Base-by-base conservation (phyloP, 1,139 yeast species). In the Saccharomyces hybrid region DNA sequence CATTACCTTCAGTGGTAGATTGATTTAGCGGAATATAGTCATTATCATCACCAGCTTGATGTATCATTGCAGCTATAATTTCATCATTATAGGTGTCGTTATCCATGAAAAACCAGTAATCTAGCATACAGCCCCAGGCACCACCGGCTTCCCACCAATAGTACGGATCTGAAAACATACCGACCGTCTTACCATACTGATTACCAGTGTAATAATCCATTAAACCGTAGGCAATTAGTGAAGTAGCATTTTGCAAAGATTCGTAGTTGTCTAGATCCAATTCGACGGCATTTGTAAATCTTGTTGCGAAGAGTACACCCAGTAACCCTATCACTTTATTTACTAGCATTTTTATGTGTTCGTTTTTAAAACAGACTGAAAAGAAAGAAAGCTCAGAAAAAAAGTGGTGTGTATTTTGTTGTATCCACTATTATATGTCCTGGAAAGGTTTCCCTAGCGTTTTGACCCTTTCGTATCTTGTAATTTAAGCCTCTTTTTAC, bases 111-210 rank as follows among this genome's bases (percentile, higher is more conserved):
- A 69, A 84, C 73, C 88, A 79, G 69, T 83, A 86, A 69, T 90
- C 96, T 49, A 90, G 71, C 77, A 91, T 76, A 23, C 88, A 78
- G 4, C 96, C 96, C 88, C 90, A 88, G 4, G 96, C 97, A 60
- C 95, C 96, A 66, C 98, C 98, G 38, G 96, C 96, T 73, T 90
- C 93, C 97, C 97, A 90, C 97, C 97, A 91, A 76, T 90, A 91
- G 76, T 90, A 90, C 0, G 97, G 97, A 68, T 74, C 71, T 1
- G 85, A 73, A 69, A 90, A 87, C 93, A 85, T 83, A 52, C 98
- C 98, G 48, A 88, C 73, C 25, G 89, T 79, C 42, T 90, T 87
- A 47, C 96, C 96, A 54, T 75, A 71, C 32, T 79, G 72, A 49
- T 72, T 63, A 46, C 96, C 96, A 50, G 83, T 84, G 67, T 90